Base-by-base conservation (phyloP, 2,329 filamentous ascomycete genomes). In the Phialophora tarda region DNA sequence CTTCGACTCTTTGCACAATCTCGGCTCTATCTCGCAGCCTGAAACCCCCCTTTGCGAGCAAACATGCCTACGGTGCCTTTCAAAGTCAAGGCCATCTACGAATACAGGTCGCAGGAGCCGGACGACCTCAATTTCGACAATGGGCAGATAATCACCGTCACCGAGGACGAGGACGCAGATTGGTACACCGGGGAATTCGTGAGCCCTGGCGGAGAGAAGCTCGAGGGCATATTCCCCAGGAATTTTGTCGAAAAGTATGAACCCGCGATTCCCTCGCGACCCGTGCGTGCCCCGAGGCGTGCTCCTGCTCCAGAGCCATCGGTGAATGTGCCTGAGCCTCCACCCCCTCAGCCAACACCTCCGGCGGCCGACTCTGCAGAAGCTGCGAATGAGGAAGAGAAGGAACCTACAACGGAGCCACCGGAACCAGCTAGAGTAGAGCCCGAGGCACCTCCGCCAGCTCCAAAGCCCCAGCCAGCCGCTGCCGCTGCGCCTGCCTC, bases 181-280 rank as follows among this genome's bases (percentile, higher is more conserved):
- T 96, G 92, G 92, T 94, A 93, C 55, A 71, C 72, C 17, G 72
- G 72, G 41, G 72, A 73, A 57, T 74, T 97, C 78, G 82, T 88
- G 70, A 91, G 96, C 79, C 87, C 88, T 67, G 80, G 84, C 60
- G 95, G 95, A 64, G 81, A 80, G 69, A 92, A 89, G 79, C 86
- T 89, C 75, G 89, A 95, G 75, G 95, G 95, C 71, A 91, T 99
- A 73, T 99, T 99, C 78, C 95, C 95, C 59, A 90, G 91, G 77
- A 99, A 98, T 81, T 99, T 99, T 77, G 95, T 99, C 75, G 95
- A 99, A 80, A 92, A 90, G 80, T 96, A 92, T 79, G 94, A 98
- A 78, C 95, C 95, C 44, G 90, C 89, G 64, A 90, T 94, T 70
- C 95, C 95, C 67, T 92, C 93, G 67, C 88, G 95, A 66, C 95